Percentiles rank a stretch among this genome's conserved stretches.
phyloP scores from a whole-genome alignment of 2,329 filamentous ascomycete species.

The Alternaria consortialis region DNA sequence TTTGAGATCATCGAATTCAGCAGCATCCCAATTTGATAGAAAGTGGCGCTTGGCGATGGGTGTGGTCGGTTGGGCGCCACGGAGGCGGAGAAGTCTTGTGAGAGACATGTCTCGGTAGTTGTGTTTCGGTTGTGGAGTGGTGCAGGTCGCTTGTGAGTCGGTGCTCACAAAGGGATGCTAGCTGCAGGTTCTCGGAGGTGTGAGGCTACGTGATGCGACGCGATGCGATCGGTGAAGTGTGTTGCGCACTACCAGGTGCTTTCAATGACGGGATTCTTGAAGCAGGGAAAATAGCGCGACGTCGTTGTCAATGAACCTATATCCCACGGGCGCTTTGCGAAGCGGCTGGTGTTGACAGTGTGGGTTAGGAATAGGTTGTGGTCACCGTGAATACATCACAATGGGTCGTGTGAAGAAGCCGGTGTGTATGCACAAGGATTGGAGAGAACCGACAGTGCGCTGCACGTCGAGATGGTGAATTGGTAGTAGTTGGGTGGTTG shows the following conservation, averaged over 20 bases:
- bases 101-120: constrained; percentile 30
- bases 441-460: constrained; percentile 25
- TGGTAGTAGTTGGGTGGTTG: constrained; percentile 2
- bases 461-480: constrained; percentile 29
- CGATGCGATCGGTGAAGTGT: constrained; percentile 15
- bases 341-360: constrained; percentile 31
- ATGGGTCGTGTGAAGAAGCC: constrained; percentile 15
- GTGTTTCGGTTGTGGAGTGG: constrained; percentile 13
- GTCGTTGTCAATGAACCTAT: constrained; percentile 19
- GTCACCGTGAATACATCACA: constrained; percentile 47
- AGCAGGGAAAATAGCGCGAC: constrained; percentile 16
- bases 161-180: constrained; percentile 10
- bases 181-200: constrained; percentile 7
- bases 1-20: constrained; percentile 42
- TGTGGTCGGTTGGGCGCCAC: constrained; percentile 26
- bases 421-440: constrained; percentile 18
- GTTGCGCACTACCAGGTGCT: constrained; percentile 30
- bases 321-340: constrained; percentile 29
- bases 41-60: constrained; percentile 34
- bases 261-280: constrained; percentile 11
- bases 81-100: constrained; percentile 36
- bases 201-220: constrained; percentile 3
- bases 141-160: constrained; percentile 13
- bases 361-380: constrained; percentile 26
- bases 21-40: constrained; percentile 43